phyloP scores from a whole-genome alignment of 2,329 filamentous ascomycete genomes.

The Emericellopsis cladophorae region DNA sequence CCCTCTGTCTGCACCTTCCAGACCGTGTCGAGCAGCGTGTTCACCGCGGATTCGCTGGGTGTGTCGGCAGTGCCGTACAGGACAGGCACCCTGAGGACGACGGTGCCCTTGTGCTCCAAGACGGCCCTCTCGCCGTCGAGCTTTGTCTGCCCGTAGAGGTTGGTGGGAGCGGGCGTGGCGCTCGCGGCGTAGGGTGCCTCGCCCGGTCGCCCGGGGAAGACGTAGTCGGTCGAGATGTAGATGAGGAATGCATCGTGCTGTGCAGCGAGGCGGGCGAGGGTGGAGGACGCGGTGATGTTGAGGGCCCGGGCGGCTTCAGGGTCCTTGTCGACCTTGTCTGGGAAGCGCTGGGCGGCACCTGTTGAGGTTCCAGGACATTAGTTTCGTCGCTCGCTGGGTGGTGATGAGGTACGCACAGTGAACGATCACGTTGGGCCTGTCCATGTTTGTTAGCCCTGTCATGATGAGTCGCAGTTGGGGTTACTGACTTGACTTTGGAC shows the following conservation, averaged over 20 bases:
- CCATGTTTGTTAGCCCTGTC: slow-evolving; percentile 2
- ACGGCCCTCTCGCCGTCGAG: slow-evolving; percentile 51
- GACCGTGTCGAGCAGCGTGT: slow-evolving; percentile 64
- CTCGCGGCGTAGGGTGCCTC: slow-evolving; percentile 70
- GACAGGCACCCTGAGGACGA: slow-evolving; percentile 71
- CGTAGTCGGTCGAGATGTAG: slow-evolving; percentile 76
- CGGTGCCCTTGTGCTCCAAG: slow-evolving; percentile 48
- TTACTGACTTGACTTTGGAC: slow-evolving; percentile 39
- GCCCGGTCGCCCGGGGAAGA: slow-evolving; percentile 61
- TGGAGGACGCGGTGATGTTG: slow-evolving; percentile 59
- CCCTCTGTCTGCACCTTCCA: slow-evolving; percentile 58
- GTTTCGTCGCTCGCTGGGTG: neutral
- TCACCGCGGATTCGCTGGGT: slow-evolving; percentile 69
- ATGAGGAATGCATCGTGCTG: slow-evolving; percentile 50
- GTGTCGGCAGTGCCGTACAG: slow-evolving; percentile 67
- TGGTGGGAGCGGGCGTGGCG: slow-evolving; percentile 55
- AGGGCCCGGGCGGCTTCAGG: slow-evolving; percentile 61
- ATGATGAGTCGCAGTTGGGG: neutral
- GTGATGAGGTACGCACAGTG: slow-evolving; percentile 49
- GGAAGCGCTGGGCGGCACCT: slow-evolving; percentile 81
- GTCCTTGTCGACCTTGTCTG: slow-evolving; percentile 73
- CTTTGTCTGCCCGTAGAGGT: slow-evolving; percentile 57
- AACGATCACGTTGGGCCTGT: slow-evolving; percentile 63
- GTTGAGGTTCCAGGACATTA: neutral
- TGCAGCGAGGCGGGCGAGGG: slow-evolving; percentile 54